Base-by-base conservation (phyloP, 352 stramenopile genomes). In the Globisporangium nunn region DNA sequence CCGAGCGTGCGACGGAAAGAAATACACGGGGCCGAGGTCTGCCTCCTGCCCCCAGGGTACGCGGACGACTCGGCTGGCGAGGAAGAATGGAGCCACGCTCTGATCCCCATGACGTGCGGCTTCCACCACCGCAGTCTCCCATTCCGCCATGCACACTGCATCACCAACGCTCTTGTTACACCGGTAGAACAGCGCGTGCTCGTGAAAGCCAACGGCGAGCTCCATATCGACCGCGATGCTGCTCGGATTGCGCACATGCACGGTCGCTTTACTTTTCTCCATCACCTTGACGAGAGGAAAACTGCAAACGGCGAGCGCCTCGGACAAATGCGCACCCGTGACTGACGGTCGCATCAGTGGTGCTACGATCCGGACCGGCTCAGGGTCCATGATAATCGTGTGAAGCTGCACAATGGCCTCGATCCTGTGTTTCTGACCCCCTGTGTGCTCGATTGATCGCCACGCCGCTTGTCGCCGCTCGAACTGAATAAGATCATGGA, bases 1-100 rank as follows among this genome's bases (percentile, higher is more conserved):
- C 28, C 70, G 59, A 5, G 70, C 66, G 54, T 57, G 59, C 8
- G 71, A 76, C 8, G 79, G 76, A 6, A 83, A 64, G 53, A 86
- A 89, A 54, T 82, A 85, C n/a, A 89, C 72, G 0, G 79, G 79
- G 12, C 79, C 79, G 52, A 85, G 65, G 10, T 72, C 52, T 1
- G 59, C 43, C 10, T 67, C 50, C 30, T 67, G 43, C 28, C 61
- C 68, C 33, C 55, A 48, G 1, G 29, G 31, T 4, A 85, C 68
- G 33, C 62, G 59, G 50, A 73, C 46, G 5, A 73, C 55, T 6
- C 33, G 64, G 10, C 43, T 64, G 2, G 43, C 58, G 39, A 81
- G 66, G 60, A 63, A 82, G 61, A 85, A 79, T 2, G 70, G 58
- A 30, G 72, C 59, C 3, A 58, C 58, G 15, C 30, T 54, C 30